Evolutionary conservation across 192 early-diverging fungal species (phyloP).

Genomic region (Coemansia sp.): DNA sequence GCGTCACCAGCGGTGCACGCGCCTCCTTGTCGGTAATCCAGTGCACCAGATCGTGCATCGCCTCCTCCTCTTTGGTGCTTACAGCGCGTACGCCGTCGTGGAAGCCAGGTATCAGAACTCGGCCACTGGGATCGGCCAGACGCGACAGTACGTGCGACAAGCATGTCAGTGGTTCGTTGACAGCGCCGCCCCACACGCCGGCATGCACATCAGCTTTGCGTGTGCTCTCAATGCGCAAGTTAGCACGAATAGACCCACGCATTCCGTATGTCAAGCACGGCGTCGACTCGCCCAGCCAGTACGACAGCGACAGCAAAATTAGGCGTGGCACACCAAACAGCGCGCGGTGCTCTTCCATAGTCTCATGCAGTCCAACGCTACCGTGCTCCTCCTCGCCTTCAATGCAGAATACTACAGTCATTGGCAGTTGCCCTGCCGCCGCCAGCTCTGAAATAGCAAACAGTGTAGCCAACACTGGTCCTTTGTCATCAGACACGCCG

Average conservation of each 20-base stretch:
- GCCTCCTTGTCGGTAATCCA: conserved; percentile 38
- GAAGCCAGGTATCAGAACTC: conserved; percentile 67
- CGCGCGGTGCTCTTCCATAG: conserved; percentile 51
- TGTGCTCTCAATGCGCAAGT: conserved; percentile 52
- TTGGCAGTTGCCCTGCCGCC: conserved; percentile 56
- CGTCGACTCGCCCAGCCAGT: conserved; percentile 75
- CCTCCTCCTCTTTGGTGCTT: conserved; percentile 55
- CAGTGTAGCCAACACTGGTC: conserved; percentile 69
- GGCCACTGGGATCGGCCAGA: conserved; percentile 58
- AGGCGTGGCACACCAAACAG: conserved; percentile 36
- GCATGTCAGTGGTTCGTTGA: conserved; percentile 68
- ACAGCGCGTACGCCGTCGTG: conserved; percentile 64
- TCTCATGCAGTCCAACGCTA: conserved; percentile 65
- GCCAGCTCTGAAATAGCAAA: conserved; percentile 71
- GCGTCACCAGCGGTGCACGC: conserved; percentile 36
- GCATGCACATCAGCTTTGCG: conserved; percentile 68
- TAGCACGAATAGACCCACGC: conserved; percentile 71
- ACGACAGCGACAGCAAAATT: conserved; percentile 63
- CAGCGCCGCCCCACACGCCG: conserved; percentile 74
- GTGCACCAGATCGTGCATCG: conserved; percentile 51
- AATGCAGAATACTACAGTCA: conserved; percentile 72
- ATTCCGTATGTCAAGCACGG: conserved; percentile 80
- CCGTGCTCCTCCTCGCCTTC: conserved; percentile 82
- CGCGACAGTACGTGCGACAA: conserved; percentile 64
- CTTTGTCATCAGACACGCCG: conserved; percentile 81